These are phyloP conservation scores for Xylaria acuta DNA, from an alignment of 495 filamentous ascomycete species.

Conservation along the genomic window DNA sequence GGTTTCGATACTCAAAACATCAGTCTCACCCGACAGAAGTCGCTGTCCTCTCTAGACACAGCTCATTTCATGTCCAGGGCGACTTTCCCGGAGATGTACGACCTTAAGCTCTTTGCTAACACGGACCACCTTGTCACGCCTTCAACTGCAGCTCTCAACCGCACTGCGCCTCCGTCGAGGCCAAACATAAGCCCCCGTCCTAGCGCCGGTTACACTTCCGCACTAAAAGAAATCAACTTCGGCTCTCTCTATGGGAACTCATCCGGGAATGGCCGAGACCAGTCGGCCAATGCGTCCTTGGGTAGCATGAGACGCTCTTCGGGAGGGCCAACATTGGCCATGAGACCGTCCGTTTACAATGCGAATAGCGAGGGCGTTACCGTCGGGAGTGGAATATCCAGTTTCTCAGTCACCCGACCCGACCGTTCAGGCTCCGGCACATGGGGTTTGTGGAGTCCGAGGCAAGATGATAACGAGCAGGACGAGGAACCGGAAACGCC, in stretches of 20 bases:
- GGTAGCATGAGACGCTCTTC: constrained; percentile 41
- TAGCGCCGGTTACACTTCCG: constrained; percentile 27
- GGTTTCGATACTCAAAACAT: constrained; percentile 31
- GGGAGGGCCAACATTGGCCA: constrained; percentile 18
- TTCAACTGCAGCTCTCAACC: constrained; percentile 34
- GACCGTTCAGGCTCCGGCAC: constrained; percentile 39
- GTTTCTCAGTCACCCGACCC: constrained; percentile 35
- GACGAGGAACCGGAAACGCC: constrained; percentile 51
- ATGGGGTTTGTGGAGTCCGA: constrained; percentile 48
- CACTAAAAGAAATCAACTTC: constrained; percentile 31
- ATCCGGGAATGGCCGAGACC: constrained; percentile 32
- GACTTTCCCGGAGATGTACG: constrained; percentile 60
- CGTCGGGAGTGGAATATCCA: constrained; percentile 43
- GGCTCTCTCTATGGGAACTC: constrained; percentile 42
- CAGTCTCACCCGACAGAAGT: constrained; percentile 35
- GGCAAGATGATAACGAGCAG: constrained; percentile 35
- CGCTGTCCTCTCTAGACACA: constrained; percentile 33
- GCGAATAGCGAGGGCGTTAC: constrained; percentile 40
- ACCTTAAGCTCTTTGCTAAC: constrained; percentile 76
- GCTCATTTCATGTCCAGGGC: constrained; percentile 31
- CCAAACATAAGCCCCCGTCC: constrained; percentile 30
- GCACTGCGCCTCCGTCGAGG: constrained; percentile 29
- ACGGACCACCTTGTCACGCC: constrained; percentile 75
- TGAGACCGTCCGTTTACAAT: constrained; percentile 21
- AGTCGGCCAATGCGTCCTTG: constrained; percentile 41